Evolutionary conservation across 345 rosid genomes (phyloP).

Genomic region (Linum trigynum): DNA sequence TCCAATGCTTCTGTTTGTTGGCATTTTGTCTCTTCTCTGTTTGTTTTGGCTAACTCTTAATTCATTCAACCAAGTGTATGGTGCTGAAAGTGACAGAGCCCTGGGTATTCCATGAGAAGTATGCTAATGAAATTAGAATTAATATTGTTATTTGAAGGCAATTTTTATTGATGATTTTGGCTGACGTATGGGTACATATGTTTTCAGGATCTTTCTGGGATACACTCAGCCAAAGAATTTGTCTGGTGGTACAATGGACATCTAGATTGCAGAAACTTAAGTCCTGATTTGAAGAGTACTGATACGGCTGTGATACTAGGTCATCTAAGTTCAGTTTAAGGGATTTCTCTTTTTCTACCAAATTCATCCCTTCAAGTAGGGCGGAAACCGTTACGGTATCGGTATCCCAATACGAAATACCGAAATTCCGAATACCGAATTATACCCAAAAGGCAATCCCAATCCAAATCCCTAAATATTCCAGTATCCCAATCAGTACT

Average conservation of each 20-base stretch:
- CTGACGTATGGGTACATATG: background rate
- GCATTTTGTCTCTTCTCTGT: background rate
- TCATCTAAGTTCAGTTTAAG: constrained; percentile 37
- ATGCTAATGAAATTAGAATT: constrained; percentile 15
- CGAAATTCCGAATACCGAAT: too few relatives aligned
- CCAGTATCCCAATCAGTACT: too few relatives aligned
- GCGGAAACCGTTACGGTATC: too few relatives aligned
- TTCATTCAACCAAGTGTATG: constrained; percentile 40
- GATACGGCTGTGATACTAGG: constrained; percentile 78
- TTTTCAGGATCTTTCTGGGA: constrained; percentile 48
- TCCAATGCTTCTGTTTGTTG: constrained; percentile 1
- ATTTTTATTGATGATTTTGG: background rate
- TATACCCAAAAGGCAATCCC: too few relatives aligned
- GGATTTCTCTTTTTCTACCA: too few relatives aligned
- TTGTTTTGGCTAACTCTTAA: constrained; percentile 3
- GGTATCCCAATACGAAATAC: too few relatives aligned
- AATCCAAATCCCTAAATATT: too few relatives aligned
- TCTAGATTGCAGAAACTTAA: constrained; percentile 53
- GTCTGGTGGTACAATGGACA: constrained; percentile 99
- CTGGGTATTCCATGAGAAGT: constrained; percentile 85
- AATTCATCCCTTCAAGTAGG: too few relatives aligned
- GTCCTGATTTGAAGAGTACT: constrained; percentile 62
- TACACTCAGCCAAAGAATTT: constrained; percentile 87
- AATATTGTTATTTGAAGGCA: background rate
- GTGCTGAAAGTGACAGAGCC: constrained; percentile 87